Conservation (phyloP, 176 grass and related monocot species). For the Triticum aestivum region DNA sequence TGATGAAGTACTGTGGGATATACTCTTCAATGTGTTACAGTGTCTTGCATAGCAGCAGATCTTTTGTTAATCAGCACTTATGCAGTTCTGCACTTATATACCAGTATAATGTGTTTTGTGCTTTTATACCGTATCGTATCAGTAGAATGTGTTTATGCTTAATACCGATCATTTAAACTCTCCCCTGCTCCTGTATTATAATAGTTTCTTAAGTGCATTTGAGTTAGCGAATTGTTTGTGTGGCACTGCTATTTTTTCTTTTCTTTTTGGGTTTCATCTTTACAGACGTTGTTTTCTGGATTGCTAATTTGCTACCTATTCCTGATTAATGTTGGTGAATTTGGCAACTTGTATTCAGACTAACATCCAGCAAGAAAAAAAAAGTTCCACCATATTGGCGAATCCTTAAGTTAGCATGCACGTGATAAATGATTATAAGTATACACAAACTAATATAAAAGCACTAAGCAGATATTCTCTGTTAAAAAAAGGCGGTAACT, state of each 20-base stretch:
- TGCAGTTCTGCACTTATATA: neutral
- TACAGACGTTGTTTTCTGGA: neutral
- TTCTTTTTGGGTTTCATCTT: neutral
- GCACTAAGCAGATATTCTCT: neutral
- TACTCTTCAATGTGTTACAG: neutral
- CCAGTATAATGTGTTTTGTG: neutral
- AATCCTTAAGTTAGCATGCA: neutral
- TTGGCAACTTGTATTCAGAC: neutral
- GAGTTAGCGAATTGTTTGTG: neutral
- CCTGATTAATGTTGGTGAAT: neutral
- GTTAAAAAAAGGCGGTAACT: neutral
- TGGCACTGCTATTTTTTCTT: neutral
- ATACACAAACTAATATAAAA: neutral
- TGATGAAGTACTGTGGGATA: neutral
- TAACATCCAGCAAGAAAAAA: neutral
- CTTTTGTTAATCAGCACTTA: neutral
- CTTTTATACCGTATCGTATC: no score
- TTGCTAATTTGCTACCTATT: neutral
- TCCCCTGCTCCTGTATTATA: neutral
- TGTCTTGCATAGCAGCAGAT: slow-evolving; percentile 1
- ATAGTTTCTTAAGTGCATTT: neutral
- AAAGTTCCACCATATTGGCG: neutral
- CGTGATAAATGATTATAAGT: neutral
- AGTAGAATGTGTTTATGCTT: neutral
- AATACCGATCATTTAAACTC: neutral